Base-by-base conservation (phyloP, 2,329 filamentous ascomycete species). In the Aulographum hederae region DNA sequence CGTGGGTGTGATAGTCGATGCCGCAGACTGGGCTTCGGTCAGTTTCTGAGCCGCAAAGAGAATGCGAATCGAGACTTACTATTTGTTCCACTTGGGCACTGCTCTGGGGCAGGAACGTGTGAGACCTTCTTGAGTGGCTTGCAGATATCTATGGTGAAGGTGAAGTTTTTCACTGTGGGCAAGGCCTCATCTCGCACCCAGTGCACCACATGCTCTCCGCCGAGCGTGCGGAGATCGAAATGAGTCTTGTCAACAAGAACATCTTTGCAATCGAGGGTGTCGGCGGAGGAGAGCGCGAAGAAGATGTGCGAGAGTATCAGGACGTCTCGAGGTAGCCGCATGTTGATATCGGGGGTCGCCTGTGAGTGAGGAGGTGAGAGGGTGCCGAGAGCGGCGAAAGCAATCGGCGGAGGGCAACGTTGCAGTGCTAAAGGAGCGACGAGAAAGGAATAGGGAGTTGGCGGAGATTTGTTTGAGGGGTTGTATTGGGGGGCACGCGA, bases 101-200 rank as follows among this genome's bases (percentile, higher is more conserved):
- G 58, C 23, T 73, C 59, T 4, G 61, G 53, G 41, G 65, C 63
- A 13, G 58, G 54, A 1, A 61, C 56, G 16, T 66, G 67, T 27
- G 67, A 69, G 31, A 62, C 65, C 47, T 68, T 67, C 50, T 69
- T 67, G 40, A 93, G 56, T 5, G 69, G 61, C 32, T 61, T 55
- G 56, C 82, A 92, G 30, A 91, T 62, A 44, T 91, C 78, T 35
- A 91, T 48, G 1, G 79, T 85, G 52, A 82, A 91, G 27, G 80
- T 86, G 17, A 73, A 81, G 51, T 89, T 89, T 37, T 60, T 62
- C 18, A 68, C 58, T 12, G 61, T 60, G 12, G 60, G 63, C 14
- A 63, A 62, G 5, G 45, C 46, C 4, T 49, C 44, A 11, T 57
- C 48, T 20, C 63, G 53, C 39, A 62, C 58, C 41, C 60, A 61